These are phyloP conservation scores for Kandelia obovata DNA, from an alignment of 345 rosid species.

Conservation along the genomic window DNA sequence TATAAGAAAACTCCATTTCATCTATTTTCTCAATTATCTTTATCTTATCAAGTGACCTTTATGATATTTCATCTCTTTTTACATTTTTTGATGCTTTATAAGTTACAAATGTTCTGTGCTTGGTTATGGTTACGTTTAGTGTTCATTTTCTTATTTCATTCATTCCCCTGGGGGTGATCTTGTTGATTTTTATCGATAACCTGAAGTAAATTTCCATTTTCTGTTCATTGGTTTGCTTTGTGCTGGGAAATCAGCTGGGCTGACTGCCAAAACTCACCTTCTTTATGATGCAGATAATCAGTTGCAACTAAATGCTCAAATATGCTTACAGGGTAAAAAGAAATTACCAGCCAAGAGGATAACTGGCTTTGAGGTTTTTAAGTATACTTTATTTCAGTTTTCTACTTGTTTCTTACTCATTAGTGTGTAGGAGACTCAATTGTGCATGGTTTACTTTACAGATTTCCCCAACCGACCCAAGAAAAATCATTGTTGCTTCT, in stretches of 20 bases:
- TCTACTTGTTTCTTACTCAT: background rate
- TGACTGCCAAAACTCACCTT: slow-evolving; percentile 28
- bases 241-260: slow-evolving; percentile 20
- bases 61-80: too few relatives aligned
- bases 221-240: slow-evolving; percentile 13
- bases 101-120: too few relatives aligned
- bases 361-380: slow-evolving; percentile 44
- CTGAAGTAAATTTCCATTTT: background rate
- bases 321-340: slow-evolving; percentile 38
- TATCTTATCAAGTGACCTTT: too few relatives aligned
- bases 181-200: background rate
- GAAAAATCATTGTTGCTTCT: slow-evolving; percentile 40
- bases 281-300: slow-evolving; percentile 37
- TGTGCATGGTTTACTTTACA: slow-evolving; percentile 4
- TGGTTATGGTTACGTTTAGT: too few relatives aligned
- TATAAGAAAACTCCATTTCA: too few relatives aligned
- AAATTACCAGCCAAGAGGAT: slow-evolving; percentile 43
- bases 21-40: too few relatives aligned
- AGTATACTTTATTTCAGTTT: background rate
- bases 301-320: slow-evolving; percentile 29
- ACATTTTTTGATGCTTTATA: too few relatives aligned
- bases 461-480: slow-evolving; percentile 40
- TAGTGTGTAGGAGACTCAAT: background rate
- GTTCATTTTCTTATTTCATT: too few relatives aligned
- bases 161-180: background rate